phyloP scores from a whole-genome alignment of 2,329 filamentous ascomycete genomes.

The Cryoendolithus antarcticus region DNA sequence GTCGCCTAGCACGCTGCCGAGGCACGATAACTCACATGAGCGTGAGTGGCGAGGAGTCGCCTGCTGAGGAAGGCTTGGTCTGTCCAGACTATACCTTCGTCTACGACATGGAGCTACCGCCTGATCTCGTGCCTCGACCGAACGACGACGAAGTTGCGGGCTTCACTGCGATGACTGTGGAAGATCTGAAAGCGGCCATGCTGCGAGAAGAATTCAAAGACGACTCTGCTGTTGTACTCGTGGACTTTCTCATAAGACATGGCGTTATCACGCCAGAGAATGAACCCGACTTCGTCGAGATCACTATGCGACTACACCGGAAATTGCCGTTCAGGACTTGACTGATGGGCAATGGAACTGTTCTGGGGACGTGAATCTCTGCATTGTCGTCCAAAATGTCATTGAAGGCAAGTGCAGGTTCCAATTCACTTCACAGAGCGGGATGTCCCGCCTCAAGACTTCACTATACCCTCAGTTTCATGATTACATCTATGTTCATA shows the following conservation, averaged over 20 bases:
- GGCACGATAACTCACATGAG: slow-evolving; percentile 75
- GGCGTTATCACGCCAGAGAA: slow-evolving; percentile 66
- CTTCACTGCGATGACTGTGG: slow-evolving; percentile 63
- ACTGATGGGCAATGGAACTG: too few species aligned
- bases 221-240: slow-evolving; percentile 71
- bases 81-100: slow-evolving; percentile 85
- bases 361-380: too few species aligned
- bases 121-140: slow-evolving; percentile 56
- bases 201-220: slow-evolving; percentile 70
- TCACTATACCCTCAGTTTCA: too few species aligned
- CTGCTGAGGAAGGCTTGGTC: slow-evolving; percentile 67
- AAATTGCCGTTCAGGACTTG: slow-evolving; percentile 51
- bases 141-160: slow-evolving; percentile 79
- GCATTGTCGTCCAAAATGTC: too few species aligned
- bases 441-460: too few species aligned
- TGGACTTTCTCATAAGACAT: slow-evolving; percentile 82
- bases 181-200: slow-evolving; percentile 58
- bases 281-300: slow-evolving; percentile 65
- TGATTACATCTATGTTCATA: too few species aligned
- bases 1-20: slow-evolving; percentile 41
- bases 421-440: too few species aligned
- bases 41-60: slow-evolving; percentile 58
- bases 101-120: slow-evolving; percentile 70
- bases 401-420: too few species aligned
- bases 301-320: slow-evolving; percentile 61